Evolutionary conservation across 345 rosid genomes (phyloP), one percentile per base, ranked within the genome.

Genomic region (Eucalyptus microcorys): DNA sequence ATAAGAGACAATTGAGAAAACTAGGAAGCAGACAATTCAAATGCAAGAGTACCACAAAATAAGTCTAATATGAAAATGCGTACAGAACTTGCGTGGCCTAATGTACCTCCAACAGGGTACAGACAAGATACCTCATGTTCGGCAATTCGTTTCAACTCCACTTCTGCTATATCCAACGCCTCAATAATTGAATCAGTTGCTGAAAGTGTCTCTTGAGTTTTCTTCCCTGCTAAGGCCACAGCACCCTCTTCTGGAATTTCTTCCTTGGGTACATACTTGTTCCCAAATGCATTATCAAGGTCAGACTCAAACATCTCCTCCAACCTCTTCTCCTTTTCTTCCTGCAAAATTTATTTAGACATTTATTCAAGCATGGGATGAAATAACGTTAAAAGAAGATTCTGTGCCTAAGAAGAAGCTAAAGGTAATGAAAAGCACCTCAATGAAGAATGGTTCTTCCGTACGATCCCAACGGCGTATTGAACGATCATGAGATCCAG

Each of bases 401-500:
- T 49, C 32, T 34, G 45, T 50, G 27, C 40, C 55, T 19, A 37
- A 21, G 47, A 76, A 76, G 83, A 83, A 50, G 34, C 49, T n/a
- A 47, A 48, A 30, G 45, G 52, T 14, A 83, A 89, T 86, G 83
- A 76, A 76, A 84, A 88, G 49, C 89, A 98, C 98, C 97, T 97
- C 99, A 86, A 97, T 95, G 92, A 98, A 98, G 92, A 98, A 97
- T 49, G 97, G 99, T 89, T 98, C 99, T 86, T 98, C 98, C 47
- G 98, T 94, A 86, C 98, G 98, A 91, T 97, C 99, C 99, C 99
- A 98, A 49, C 99, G 97, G 61, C 99, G 97, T 89, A 98, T 95
- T 48, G 99, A 98, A 81, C 98, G 94, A 68, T 98, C 99, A 94
- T 96, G 99, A 88, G 99, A 97, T 71, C 99, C 99, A 83, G 99